phyloP scores from a whole-genome alignment of 2,329 filamentous ascomycete genomes.

The Didymella exigua region DNA sequence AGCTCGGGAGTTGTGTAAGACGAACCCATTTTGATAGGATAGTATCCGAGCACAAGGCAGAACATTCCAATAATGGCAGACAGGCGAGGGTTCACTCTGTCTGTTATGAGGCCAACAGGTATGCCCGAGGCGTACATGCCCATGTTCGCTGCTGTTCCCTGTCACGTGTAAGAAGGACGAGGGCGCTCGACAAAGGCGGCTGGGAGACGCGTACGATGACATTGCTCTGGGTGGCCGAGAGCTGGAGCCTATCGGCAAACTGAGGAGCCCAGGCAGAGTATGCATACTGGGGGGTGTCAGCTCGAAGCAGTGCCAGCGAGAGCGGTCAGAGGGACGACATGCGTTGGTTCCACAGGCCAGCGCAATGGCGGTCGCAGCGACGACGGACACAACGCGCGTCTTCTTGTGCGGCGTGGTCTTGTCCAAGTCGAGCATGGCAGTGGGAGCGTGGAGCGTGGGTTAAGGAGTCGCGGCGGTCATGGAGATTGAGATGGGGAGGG shows the following conservation, averaged over 20 bases:
- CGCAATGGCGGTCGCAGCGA: conserved; percentile 82
- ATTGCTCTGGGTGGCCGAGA: conserved; percentile 93
- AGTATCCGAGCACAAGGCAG: conserved; percentile 79
- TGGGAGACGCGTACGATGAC: conserved; percentile 68
- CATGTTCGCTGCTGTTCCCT: conserved; percentile 75
- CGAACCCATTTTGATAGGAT: conserved; percentile 71
- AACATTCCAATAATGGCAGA: conserved; percentile 77
- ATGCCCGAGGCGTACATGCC: conserved; percentile 94
- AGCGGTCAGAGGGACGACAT: conserved; percentile 51
- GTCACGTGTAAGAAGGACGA: conserved; percentile 43
- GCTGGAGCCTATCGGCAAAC: conserved; percentile 82
- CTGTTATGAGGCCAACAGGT: conserved; percentile 85
- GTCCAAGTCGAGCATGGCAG: conserved; percentile 31
- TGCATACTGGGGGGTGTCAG: conserved; percentile 72
- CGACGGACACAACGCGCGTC: conserved; percentile 78
- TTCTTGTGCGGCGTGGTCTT: conserved; percentile 57
- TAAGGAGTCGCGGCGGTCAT: conserved; percentile 21
- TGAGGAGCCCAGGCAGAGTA: conserved; percentile 98
- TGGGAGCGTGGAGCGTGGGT: conserved; percentile 10
- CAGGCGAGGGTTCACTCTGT: conserved; percentile 78
- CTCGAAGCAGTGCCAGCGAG: not conserved
- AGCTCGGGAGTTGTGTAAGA: not conserved
- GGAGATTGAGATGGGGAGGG: conserved; percentile 13
- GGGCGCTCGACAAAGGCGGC: not conserved
- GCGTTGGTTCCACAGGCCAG: conserved; percentile 94